Evolutionary conservation across 2,329 filamentous ascomycete genomes (phyloP), one percentile per base, ranked within the genome.

Genomic region (Mariannaea elegans): DNA sequence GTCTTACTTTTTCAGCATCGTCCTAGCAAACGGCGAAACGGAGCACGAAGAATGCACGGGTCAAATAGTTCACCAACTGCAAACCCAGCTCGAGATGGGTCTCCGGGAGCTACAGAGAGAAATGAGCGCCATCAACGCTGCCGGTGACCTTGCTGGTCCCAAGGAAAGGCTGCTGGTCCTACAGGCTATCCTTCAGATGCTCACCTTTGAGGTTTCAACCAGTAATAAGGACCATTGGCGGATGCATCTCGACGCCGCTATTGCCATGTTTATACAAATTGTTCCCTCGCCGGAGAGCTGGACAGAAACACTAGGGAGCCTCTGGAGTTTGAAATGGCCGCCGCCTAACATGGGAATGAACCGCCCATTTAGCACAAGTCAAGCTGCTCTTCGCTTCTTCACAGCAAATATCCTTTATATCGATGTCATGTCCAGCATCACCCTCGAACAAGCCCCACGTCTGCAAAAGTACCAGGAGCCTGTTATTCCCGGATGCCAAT

Each of bases 1-100:
- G 1, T 81, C 83, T 1, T 87, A 86, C 72, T 87, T 87, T 71
- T 83, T 85, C 66, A 80, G 79, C 62, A 75, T 84, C 31, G 72
- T 81, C 31, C 72, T 81, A 55, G 73, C 74, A 57, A 73, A 68
- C 52, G 70, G 68, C 12, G 70, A 71, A 14, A 69, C 69, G 54
- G 69, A 70, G 27, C 71, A 77, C 62, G 73, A 73, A 59, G 73
- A 68, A 14, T 80, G 74, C 66, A 75, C 74, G 5, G 62, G 65
- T 39, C 67, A 71, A 14, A 75, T 78, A 67, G 76, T 75, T 59
- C 63, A 73, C 29, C 75, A 79, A 58, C 71, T 83, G 4, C 78
- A 81, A 59, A 72, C 62, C 5, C 81, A 82, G 62, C 75, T 82
- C 52, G 77, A 80, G 65, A 73, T 79, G 61, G 77, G 79, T 8